Conservation (phyloP, 768 basidiomycete genomes). For the Phylloporus sp. region DNA sequence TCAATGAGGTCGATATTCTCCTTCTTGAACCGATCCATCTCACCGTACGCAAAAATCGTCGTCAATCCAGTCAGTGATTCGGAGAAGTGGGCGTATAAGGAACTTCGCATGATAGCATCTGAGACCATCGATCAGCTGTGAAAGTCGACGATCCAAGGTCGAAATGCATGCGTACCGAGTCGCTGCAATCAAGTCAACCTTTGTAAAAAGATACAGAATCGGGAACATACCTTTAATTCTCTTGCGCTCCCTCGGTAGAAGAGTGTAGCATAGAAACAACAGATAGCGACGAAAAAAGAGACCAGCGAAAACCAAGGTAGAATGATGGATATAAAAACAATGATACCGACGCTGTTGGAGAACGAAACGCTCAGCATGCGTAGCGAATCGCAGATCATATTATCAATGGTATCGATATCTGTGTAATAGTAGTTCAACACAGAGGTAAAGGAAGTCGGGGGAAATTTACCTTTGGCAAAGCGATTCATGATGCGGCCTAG, state of each 20-base stretch:
- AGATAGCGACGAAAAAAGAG: slow-evolving; percentile 49
- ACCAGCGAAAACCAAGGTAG: slow-evolving; percentile 84
- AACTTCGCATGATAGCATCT: slow-evolving; percentile 84
- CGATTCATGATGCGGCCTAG: slow-evolving; percentile 88
- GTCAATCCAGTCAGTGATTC: slow-evolving; percentile 84
- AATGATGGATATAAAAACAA: slow-evolving; percentile 72
- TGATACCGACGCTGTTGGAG: slow-evolving; percentile 64
- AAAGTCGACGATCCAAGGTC: not conserved
- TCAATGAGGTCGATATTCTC: slow-evolving; percentile 78
- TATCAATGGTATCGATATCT: slow-evolving; percentile 80
- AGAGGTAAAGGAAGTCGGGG: not conserved
- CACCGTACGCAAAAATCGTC: slow-evolving; percentile 86
- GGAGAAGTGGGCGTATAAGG: slow-evolving; percentile 88
- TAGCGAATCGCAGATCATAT: slow-evolving; percentile 66
- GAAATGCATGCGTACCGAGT: slow-evolving; percentile 38
- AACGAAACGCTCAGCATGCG: slow-evolving; percentile 66
- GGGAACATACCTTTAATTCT: slow-evolving; percentile 64
- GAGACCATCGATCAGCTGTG: not conserved
- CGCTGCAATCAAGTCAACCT: slow-evolving; percentile 35
- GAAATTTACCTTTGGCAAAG: slow-evolving; percentile 68
- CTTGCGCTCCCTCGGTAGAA: slow-evolving; percentile 86
- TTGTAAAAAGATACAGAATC: not conserved
- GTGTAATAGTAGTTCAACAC: not conserved
- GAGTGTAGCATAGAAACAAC: slow-evolving; percentile 66
- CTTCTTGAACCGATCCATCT: slow-evolving; percentile 62